phyloP scores from a whole-genome alignment of 2,329 filamentous ascomycete species.

The Plenodomus tracheiphilus region DNA sequence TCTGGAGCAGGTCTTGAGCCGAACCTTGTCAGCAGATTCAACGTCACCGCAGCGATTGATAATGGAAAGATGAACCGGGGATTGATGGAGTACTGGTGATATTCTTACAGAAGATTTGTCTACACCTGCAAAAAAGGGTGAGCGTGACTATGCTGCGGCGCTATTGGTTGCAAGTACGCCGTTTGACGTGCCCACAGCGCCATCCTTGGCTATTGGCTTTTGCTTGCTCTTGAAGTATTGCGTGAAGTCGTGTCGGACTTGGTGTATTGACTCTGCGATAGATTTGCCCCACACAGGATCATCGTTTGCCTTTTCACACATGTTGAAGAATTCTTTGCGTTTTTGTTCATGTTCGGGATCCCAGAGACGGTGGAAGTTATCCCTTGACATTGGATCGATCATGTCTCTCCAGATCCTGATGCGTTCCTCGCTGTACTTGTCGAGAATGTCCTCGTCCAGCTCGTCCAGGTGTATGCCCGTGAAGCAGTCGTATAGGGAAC shows the following conservation, averaged over 20 bases:
- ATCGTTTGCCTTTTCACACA: conserved; percentile 34
- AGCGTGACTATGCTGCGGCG: neutral
- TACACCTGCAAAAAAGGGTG: neutral
- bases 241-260: conserved; percentile 40
- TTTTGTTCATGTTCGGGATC: conserved; percentile 30
- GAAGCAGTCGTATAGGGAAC: conserved; percentile 64
- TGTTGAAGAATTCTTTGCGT: conserved; percentile 38
- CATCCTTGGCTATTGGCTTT: neutral
- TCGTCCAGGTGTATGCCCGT: conserved; percentile 39
- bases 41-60: too few species aligned
- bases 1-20: too few species aligned
- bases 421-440: conserved; percentile 40
- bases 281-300: conserved; percentile 35
- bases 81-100: neutral
- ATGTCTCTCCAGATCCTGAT: conserved; percentile 41
- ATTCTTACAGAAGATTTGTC: neutral
- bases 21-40: too few species aligned
- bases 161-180: conserved; percentile 1
- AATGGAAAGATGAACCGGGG: too few species aligned
- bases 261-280: conserved; percentile 29
- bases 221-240: conserved; percentile 41
- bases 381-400: conserved; percentile 44
- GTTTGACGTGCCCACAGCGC: neutral
- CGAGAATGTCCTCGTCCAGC: conserved; percentile 40
- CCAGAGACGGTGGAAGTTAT: conserved; percentile 47